Percentiles rank a stretch among this genome's conserved stretches.
Conservation (phyloP, 1,284 basidiomycete species). For the Cystobasidium sp. region DNA sequence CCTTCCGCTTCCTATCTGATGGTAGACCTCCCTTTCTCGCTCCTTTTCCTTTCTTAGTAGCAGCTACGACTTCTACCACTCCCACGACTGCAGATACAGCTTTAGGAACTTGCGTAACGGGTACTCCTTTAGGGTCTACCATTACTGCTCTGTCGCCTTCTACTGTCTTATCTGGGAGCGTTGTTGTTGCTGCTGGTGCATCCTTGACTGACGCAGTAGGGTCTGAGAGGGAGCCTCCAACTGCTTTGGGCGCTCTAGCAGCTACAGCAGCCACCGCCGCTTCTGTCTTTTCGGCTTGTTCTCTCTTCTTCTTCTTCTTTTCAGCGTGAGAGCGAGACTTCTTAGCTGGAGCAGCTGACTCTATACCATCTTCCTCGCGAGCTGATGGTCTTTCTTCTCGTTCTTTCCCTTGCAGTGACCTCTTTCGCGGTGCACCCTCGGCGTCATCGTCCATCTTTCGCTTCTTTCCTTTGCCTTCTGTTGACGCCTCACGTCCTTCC, state of each 20-base stretch:
- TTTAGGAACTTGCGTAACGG: conserved; percentile 14
- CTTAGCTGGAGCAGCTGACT: too few species aligned
- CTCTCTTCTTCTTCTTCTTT: too few species aligned
- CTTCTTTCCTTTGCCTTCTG: conserved; percentile 9
- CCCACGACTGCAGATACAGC: conserved; percentile 18
- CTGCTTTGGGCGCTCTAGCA: conserved; percentile 17
- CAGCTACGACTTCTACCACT: conserved; percentile 25
- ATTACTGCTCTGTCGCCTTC: background rate
- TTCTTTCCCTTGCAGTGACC: too few species aligned
- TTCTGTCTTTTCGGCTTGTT: too few species aligned
- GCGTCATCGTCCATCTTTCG: background rate
- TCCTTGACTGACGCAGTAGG: conserved; percentile 3
- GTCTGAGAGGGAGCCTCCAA: conserved; percentile 32
- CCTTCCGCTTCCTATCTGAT: conserved; percentile 1
- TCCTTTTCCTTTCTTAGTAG: conserved; percentile 22
- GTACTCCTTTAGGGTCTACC: background rate
- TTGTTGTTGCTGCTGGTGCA: background rate
- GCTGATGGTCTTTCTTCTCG: too few species aligned
- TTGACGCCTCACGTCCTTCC: background rate
- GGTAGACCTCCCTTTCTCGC: background rate
- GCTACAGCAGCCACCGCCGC: background rate
- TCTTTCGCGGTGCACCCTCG: background rate
- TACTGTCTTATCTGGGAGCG: background rate
- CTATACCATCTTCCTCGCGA: too few species aligned
- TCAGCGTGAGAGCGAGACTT: too few species aligned